phyloP scores from a whole-genome alignment of 2,329 filamentous ascomycete species.

The Geosmithia flava region DNA sequence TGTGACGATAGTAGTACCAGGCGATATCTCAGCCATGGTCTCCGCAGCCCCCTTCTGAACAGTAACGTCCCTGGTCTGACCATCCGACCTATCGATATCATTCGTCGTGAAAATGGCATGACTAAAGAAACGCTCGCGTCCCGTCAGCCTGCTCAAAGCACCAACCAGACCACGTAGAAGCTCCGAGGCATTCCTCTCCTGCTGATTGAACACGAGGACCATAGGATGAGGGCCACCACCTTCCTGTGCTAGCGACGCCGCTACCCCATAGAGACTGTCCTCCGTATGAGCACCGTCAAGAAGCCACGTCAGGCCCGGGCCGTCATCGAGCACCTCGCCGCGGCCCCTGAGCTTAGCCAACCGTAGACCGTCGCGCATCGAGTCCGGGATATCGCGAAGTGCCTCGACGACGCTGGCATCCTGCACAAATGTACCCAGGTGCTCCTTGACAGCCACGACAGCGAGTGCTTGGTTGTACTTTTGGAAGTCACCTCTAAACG shows the following conservation, averaged over 20 bases:
- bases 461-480: conserved; percentile 48
- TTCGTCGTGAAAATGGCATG: conserved; percentile 77
- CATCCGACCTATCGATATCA: conserved; percentile 19
- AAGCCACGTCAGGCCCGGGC: conserved; percentile 51
- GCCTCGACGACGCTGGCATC: conserved; percentile 7
- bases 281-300: conserved; percentile 82
- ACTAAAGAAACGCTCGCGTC: conserved; percentile 39
- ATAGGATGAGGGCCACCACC: conserved; percentile 18
- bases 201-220: conserved; percentile 83
- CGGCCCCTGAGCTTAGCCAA: conserved; percentile 60
- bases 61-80: conserved; percentile 30
- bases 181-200: conserved; percentile 62
- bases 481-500: conserved; percentile 39
- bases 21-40: conserved; percentile 45
- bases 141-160: conserved; percentile 31
- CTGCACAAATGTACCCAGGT: conserved; percentile 27
- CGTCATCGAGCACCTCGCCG: conserved; percentile 53
- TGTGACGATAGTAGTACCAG: conserved; percentile 29
- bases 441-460: conserved; percentile 40
- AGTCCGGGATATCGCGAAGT: conserved; percentile 11
- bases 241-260: conserved; percentile 58
- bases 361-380: conserved; percentile 54
- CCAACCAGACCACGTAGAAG: conserved; percentile 52
- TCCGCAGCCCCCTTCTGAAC: conserved; percentile 58
- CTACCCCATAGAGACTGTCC: conserved; percentile 68